Percentiles rank a stretch among this genome's conserved stretches.
Evolutionary conservation across 2,329 filamentous ascomycete genomes (phyloP).

Genomic region (Monilinia polystroma): DNA sequence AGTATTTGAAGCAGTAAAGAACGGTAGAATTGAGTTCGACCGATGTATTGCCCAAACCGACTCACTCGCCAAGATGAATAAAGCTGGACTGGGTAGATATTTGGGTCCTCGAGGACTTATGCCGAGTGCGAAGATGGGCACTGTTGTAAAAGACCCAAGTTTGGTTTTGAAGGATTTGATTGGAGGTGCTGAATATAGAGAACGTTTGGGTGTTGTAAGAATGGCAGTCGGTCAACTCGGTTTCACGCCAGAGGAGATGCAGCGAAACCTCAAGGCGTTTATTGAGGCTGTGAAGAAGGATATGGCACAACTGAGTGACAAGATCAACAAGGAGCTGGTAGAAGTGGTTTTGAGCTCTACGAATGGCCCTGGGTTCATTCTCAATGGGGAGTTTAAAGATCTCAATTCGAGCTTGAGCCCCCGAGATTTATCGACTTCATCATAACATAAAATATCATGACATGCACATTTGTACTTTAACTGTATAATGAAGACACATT

Average conservation of each 20-base stretch:
- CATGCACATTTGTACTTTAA: slow-evolving; percentile 42
- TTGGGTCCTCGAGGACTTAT: slow-evolving; percentile 89
- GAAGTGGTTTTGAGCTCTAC: slow-evolving; percentile 83
- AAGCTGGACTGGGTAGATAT: slow-evolving; percentile 75
- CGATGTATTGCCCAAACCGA: slow-evolving; percentile 81
- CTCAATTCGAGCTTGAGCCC: slow-evolving; percentile 56
- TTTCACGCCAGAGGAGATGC: slow-evolving; percentile 83
- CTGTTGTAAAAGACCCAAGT: slow-evolving; percentile 78
- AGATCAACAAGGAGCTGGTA: slow-evolving; percentile 69
- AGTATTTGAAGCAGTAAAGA: slow-evolving; percentile 73
- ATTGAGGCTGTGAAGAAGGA: slow-evolving; percentile 77
- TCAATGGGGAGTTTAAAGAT: slow-evolving; percentile 75
- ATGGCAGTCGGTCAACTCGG: slow-evolving; percentile 89
- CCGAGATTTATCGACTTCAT: slow-evolving; percentile 51
- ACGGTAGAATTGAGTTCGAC: slow-evolving; percentile 81
- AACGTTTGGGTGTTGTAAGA: slow-evolving; percentile 78
- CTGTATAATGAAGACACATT: slow-evolving; percentile 41
- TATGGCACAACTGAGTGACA: slow-evolving; percentile 62
- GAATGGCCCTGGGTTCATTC: slow-evolving; percentile 78
- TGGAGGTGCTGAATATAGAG: slow-evolving; percentile 82
- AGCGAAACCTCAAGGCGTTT: slow-evolving; percentile 77
- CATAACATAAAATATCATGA: slow-evolving; percentile 35
- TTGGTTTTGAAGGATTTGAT: slow-evolving; percentile 76
- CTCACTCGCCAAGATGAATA: slow-evolving; percentile 74
- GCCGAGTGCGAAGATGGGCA: slow-evolving; percentile 85